Evolutionary conservation across 768 basidiomycete genomes (phyloP).

Genomic region (Clitopilus passeckerianus): DNA sequence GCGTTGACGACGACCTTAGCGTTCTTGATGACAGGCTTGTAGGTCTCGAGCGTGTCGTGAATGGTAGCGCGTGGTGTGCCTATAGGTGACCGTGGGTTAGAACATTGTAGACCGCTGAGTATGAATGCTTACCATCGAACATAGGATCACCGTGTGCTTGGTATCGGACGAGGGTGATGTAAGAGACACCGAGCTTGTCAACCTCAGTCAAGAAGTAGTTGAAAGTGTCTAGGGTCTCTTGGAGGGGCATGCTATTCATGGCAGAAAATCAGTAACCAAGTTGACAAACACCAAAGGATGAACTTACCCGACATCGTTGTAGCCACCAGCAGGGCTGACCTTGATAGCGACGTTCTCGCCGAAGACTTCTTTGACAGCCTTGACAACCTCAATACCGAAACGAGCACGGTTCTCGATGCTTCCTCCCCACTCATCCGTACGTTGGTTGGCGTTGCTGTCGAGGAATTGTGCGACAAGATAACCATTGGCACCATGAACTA

Average conservation of each 20-base stretch:
- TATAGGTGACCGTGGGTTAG: constrained; percentile 4
- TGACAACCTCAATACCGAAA: constrained; percentile 7
- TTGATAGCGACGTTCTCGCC: constrained; percentile 13
- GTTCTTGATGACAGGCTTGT: constrained; percentile 28
- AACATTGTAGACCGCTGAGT: background rate
- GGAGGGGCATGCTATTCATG: constrained; percentile 31
- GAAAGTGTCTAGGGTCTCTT: constrained; percentile 37
- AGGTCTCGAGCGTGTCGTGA: constrained; percentile 35
- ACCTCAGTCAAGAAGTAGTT: constrained; percentile 34
- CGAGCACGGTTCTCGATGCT: constrained; percentile 13
- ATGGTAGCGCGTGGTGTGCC: constrained; percentile 27
- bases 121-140: constrained; percentile 22
- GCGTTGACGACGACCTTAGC: constrained; percentile 32
- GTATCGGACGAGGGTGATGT: constrained; percentile 27
- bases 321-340: constrained; percentile 11
- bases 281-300: no score
- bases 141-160: constrained; percentile 14
- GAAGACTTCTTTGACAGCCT: constrained; percentile 8
- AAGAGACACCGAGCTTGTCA: constrained; percentile 28
- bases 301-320: constrained; percentile 13
- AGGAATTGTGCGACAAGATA: background rate
- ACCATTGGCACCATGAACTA: constrained; percentile 30
- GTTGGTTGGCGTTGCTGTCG: constrained; percentile 34
- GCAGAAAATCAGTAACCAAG: no score
- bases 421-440: constrained; percentile 58